These are phyloP conservation scores for Camellia oleifera DNA, from an alignment of 179 eudicot species.

Conservation along the genomic window DNA sequence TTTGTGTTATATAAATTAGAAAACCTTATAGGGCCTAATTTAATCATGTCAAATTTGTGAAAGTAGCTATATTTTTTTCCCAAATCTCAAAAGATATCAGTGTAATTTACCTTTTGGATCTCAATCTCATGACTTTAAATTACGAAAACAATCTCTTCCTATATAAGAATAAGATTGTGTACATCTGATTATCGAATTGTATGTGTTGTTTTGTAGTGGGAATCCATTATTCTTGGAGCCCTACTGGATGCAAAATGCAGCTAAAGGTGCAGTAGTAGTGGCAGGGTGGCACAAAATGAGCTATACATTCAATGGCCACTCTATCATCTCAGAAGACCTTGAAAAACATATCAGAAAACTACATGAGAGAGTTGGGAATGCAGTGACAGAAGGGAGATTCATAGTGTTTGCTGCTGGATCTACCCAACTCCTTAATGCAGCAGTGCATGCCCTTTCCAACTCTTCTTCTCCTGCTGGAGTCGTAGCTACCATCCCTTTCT, in stretches of 20 bases:
- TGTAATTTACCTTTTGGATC: too few species aligned
- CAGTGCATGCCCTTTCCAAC: conserved; percentile 58
- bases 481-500: too few species aligned
- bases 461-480: conserved; percentile 11
- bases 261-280: conserved; percentile 39
- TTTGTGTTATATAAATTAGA: too few species aligned
- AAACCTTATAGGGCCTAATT: too few species aligned
- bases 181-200: too few species aligned
- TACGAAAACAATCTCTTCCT: too few species aligned
- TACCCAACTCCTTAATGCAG: conserved; percentile 59
- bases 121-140: too few species aligned
- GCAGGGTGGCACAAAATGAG: conserved; percentile 73
- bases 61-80: too few species aligned
- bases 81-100: too few species aligned
- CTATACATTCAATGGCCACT: conserved; percentile 21
- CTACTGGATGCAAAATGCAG: conserved; percentile 55
- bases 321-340: conserved; percentile 35
- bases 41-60: too few species aligned
- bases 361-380: conserved; percentile 46
- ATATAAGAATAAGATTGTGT: too few species aligned
- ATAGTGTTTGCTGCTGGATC: conserved; percentile 59
- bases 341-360: conserved; percentile 38
- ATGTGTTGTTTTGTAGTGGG: conserved; percentile 36
- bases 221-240: conserved; percentile 69
- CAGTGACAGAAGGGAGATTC: conserved; percentile 42